Base-by-base conservation (phyloP, 2,329 filamentous ascomycete species). In the Delphinella strobiligena region DNA sequence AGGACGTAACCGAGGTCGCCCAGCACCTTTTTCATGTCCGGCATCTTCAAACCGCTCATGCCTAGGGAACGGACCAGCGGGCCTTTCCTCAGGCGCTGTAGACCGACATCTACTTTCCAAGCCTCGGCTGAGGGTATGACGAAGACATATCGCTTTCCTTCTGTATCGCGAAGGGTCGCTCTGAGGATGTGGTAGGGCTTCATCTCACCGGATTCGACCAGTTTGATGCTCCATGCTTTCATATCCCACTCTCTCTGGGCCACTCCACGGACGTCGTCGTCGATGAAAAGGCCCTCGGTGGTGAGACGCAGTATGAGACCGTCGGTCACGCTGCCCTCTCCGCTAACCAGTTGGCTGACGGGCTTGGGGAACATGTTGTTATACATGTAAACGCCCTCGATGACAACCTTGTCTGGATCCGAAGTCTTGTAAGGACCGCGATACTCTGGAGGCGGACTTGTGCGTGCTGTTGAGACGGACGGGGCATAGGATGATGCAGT, bases 191-290 rank as follows among this genome's bases (percentile, higher is more conserved):
- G 18, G 7, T 41, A 15, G 18, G 12, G 16, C 8, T 38, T 29
- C 27, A 34, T 40, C 48, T 36, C 50, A 48, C 40, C 42, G 16
- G 19, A 39, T 31, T 96, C 91, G 61, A 93, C 78, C 48, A 82
- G 68, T 64, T 93, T 95, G 63, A 98, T 74, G 32, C 87, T 94
- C 91, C 91, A 96, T 18, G 89, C 88, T 62, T 96, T 96, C 55
- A 96, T 78, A 59, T 98, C 91, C 91, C 91, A 98, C 64, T 98
- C 91, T 44, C 91, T 78, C 62, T 96, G 87, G n/a, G 85, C 80
- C 12, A 95, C 85, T 45, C 79, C 78, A 33, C 88, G 79, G 38
- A 95, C 75, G 59, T 96, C 91, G 59, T 98, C 91, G 58, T 98
- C 91, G 55, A 98, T 91, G 63, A 96, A 96, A 39, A 96, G 72